These are phyloP conservation scores for Nectriaceae sp. DNA, from an alignment of 2,329 filamentous ascomycete species.

Conservation along the genomic window DNA sequence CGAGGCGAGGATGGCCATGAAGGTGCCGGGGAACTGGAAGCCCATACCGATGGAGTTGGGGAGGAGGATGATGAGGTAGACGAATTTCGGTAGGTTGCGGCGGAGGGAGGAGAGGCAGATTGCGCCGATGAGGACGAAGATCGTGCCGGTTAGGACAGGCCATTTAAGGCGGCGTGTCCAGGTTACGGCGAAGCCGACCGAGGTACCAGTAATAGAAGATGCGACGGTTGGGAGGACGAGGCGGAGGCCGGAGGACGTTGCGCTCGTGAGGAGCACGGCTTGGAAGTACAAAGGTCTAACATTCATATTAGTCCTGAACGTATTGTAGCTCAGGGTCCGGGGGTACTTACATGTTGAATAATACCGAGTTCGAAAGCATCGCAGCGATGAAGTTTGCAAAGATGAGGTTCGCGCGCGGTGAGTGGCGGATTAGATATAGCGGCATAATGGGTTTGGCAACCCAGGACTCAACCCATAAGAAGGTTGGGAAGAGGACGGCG, in stretches of 20 bases:
- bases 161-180: conserved; percentile 61
- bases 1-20: conserved; percentile 63
- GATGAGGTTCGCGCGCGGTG: conserved; percentile 59
- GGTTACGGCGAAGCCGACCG: conserved; percentile 64
- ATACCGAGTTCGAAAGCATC: conserved; percentile 54
- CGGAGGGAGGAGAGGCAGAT: conserved; percentile 51
- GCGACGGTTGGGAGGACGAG: conserved; percentile 65
- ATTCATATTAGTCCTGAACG: not conserved
- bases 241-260: conserved; percentile 71
- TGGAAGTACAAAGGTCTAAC: conserved; percentile 73
- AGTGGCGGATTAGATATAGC: conserved; percentile 49
- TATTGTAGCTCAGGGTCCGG: not conserved
- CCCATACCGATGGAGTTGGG: conserved; percentile 61
- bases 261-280: conserved; percentile 68
- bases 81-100: conserved; percentile 50
- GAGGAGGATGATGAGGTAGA: conserved; percentile 59
- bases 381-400: conserved; percentile 55
- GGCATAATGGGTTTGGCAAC: conserved; percentile 62
- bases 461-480: conserved; percentile 53
- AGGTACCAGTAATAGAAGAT: conserved; percentile 54
- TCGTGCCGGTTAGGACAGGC: conserved; percentile 54
- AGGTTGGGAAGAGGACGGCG: conserved; percentile 48
- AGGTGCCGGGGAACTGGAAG: conserved; percentile 64
- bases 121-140: conserved; percentile 52
- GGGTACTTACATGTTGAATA: conserved; percentile 57